A percentile compares a stretch with the other conserved stretches of the same genome.
phyloP scores from a whole-genome alignment of 1,284 basidiomycete genomes.

The Violaceomyces palustris region DNA sequence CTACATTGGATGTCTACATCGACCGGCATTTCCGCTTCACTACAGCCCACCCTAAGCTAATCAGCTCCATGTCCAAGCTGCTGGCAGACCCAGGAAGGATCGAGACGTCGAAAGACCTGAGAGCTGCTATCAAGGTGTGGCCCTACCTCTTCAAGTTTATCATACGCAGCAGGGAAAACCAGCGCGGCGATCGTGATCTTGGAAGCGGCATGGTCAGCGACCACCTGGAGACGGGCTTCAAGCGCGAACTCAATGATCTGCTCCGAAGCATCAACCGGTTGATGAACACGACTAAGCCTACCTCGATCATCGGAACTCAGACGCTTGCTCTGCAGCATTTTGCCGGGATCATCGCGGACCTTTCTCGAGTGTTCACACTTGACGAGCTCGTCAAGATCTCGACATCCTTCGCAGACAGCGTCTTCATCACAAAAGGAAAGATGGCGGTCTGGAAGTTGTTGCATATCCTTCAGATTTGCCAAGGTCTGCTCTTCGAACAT shows the following conservation, averaged over 20 bases:
- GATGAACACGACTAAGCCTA: constrained; percentile 74
- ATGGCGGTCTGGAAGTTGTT: constrained; percentile 87
- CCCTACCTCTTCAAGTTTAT: constrained; percentile 93
- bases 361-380: constrained; percentile 54
- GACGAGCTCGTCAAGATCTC: constrained; percentile 57
- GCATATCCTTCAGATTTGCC: constrained; percentile 85
- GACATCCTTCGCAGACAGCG: constrained; percentile 77
- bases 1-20: constrained; percentile 88
- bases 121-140: constrained; percentile 91
- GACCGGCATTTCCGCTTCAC: constrained; percentile 70
- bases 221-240: constrained; percentile 79
- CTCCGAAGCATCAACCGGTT: constrained; percentile 76
- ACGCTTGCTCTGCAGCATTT: constrained; percentile 76
- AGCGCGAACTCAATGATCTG: constrained; percentile 60
- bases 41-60: constrained; percentile 39
- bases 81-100: constrained; percentile 68
- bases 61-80: constrained; percentile 72
- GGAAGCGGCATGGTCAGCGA: constrained; percentile 72
- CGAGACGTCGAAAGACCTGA: constrained; percentile 71
- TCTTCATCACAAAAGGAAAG: constrained; percentile 74
- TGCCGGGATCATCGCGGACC: constrained; percentile 81
- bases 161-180: constrained; percentile 76
- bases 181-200: constrained; percentile 66
- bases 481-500: constrained; percentile 79
- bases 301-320: constrained; percentile 88